A percentile compares a stretch with the other conserved stretches of the same genome.
These are phyloP conservation scores for Yamadazyma dendronema DNA, from an alignment of 1,139 yeast genomes.

Conservation along the genomic window DNA sequence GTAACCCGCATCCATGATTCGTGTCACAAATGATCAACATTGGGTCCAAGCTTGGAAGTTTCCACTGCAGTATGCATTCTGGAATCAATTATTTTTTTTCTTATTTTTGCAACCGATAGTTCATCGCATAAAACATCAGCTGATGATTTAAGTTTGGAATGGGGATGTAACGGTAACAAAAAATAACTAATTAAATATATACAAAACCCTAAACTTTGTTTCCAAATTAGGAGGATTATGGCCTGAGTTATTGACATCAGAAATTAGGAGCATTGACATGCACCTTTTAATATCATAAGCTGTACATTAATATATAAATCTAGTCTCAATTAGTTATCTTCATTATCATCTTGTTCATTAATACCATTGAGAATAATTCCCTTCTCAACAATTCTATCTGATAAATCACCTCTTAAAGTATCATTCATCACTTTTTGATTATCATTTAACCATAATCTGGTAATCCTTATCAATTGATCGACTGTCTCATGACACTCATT, in stretches of 20 bases:
- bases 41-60: too few species aligned
- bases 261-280: too few species aligned
- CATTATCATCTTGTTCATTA: constrained; percentile 22
- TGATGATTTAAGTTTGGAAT: too few species aligned
- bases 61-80: not conserved
- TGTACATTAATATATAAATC: not conserved
- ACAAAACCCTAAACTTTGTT: too few species aligned
- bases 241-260: too few species aligned
- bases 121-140: not conserved
- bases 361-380: constrained; percentile 37
- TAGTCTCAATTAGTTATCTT: constrained; percentile 6
- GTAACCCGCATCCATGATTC: too few species aligned
- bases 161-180: too few species aligned
- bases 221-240: too few species aligned
- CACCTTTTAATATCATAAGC: too few species aligned
- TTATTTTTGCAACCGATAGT: not conserved
- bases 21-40: too few species aligned
- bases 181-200: too few species aligned
- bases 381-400: constrained; percentile 31
- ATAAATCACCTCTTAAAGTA: constrained; percentile 27
- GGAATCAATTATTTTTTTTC: not conserved
- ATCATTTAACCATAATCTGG: constrained; percentile 35
- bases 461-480: constrained; percentile 27
- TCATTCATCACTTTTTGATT: constrained; percentile 21
- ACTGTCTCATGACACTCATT: constrained; percentile 23